phyloP scores from a whole-genome alignment of 75 land plant genomes.

The Selaginella moellendorffii region DNA sequence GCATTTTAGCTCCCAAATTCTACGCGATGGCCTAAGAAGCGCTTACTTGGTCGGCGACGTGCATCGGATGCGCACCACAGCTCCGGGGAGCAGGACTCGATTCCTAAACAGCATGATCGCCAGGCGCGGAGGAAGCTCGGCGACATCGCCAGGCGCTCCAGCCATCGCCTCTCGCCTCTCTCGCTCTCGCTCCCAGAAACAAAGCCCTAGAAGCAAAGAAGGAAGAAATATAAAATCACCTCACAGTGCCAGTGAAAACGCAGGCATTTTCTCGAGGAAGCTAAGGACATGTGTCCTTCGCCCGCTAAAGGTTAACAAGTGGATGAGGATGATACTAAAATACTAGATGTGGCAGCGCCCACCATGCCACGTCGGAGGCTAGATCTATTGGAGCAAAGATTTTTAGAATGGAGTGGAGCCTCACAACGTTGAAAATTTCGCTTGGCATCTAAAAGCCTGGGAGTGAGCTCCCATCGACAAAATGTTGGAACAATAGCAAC shows the following conservation, averaged over 20 bases:
- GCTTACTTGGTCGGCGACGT: slow-evolving; percentile 63
- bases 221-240: too few relatives aligned
- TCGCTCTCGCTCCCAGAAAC: not conserved
- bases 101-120: slow-evolving; percentile 80
- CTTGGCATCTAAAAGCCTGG: not conserved
- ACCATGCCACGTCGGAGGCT: not conserved
- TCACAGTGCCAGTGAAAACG: too few relatives aligned
- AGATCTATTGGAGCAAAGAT: not conserved
- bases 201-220: not conserved
- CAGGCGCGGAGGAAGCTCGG: slow-evolving; percentile 40
- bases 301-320: not conserved
- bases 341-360: not conserved
- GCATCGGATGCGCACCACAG: slow-evolving; percentile 68
- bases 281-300: not conserved
- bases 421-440: not conserved
- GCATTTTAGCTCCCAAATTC: too few relatives aligned
- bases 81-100: slow-evolving; percentile 83
- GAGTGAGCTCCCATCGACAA: not conserved
- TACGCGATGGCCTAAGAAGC: too few relatives aligned
- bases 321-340: not conserved
- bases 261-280: too few relatives aligned
- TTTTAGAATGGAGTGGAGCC: not conserved
- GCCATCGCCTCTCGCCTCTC: not conserved
- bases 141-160: not conserved
- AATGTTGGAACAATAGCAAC: not conserved